Conservation (phyloP, 2,329 filamentous ascomycete genomes). For the Nemania diffusa region DNA sequence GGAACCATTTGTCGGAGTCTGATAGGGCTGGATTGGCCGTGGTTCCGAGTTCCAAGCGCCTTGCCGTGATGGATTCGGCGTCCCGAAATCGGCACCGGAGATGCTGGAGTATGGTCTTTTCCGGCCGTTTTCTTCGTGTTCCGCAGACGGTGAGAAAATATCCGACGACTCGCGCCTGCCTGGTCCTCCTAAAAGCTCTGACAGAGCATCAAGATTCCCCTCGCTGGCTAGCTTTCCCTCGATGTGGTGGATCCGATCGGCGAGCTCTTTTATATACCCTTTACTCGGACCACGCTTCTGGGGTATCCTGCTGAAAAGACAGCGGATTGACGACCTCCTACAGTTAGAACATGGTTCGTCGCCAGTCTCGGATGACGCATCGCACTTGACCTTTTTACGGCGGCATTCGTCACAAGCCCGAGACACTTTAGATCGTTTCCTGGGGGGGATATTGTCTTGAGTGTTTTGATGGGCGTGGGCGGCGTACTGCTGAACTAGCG, state of each 20-base stretch:
- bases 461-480: constrained; percentile 43
- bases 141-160: constrained; percentile 62
- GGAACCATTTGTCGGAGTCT: constrained; percentile 49
- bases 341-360: constrained; percentile 84
- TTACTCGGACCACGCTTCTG: constrained; percentile 92
- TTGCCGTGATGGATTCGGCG: constrained; percentile 56
- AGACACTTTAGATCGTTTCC: constrained; percentile 87
- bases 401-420: constrained; percentile 90
- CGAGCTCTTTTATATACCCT: constrained; percentile 94
- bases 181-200: constrained; percentile 52
- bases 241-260: constrained; percentile 83
- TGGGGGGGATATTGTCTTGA: constrained; percentile 71
- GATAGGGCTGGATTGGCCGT: constrained; percentile 56
- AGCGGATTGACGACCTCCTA: constrained; percentile 77
- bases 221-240: constrained; percentile 78
- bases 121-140: constrained; percentile 51
- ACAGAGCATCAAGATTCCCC: constrained; percentile 58
- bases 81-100: constrained; percentile 50
- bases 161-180: constrained; percentile 57
- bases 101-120: constrained; percentile 53
- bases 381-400: constrained; percentile 90
- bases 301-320: constrained; percentile 86
- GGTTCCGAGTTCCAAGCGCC: constrained; percentile 61
- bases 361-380: constrained; percentile 78
- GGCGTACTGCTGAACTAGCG: constrained; percentile 55